Evolutionary conservation across 805 yeast species (phyloP), one percentile per base, ranked within the genome.

Genomic region (Hanseniaspora valbyensis): DNA sequence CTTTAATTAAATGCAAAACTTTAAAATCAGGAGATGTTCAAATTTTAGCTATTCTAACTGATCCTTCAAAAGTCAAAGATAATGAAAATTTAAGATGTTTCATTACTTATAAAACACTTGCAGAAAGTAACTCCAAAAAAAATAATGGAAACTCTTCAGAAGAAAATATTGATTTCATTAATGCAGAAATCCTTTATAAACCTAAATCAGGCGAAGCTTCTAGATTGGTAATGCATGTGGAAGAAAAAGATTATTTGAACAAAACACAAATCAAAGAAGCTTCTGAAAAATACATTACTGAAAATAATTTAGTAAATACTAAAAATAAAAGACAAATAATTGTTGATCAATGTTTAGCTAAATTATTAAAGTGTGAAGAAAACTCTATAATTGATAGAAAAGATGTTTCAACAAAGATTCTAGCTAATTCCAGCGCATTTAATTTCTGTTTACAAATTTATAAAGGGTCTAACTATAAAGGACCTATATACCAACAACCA

Each of bases 11-110:
- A 52, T 62, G 81, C 24, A 86, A 88, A 57, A 29, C 44, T 1
- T 96, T 95, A 7, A 84, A 86, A 59, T 92, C 81, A 34, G 96
- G 89, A 53, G 94, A 84, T 40, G 40, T 42, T 4, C 44, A 39
- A 33, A 39, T 48, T 13, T 12, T 48, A 19, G 34, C 58, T 45
- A 43, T 45, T 18, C 18, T 41, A 67, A 88, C 25, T 0, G 69
- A 90, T 19, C 68, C 72, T 2, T 68, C 74, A 7, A 57, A 75
- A 0, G 76, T 78, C 28, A 73, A 72, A 14, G 65, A 67, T 29
- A 74, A 76, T 49, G 71, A 68, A 18, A 68, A 66, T 34, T 66
- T 88, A 24, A 74, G 71, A 34, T 71, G 71, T 39, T 87, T 85
- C 64, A 79, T 50, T 3, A 75, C 1, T 77, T 90, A 3, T 86